These are phyloP conservation scores for Stagonosporopsis tanaceti DNA, from an alignment of 2,329 filamentous ascomycete species.

Conservation along the genomic window DNA sequence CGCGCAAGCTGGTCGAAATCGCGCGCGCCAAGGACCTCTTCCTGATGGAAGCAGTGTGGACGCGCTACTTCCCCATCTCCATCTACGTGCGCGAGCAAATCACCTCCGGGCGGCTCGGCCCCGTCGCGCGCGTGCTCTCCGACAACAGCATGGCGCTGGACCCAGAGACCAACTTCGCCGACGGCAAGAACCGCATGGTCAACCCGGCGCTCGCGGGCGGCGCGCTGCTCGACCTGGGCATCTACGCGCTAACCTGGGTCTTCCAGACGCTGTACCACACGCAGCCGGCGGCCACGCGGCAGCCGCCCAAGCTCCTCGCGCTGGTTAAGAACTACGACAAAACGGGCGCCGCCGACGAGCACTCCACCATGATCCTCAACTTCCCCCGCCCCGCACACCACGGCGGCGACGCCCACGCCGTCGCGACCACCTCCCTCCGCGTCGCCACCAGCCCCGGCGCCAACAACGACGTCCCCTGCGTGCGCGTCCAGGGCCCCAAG, in stretches of 20 bases:
- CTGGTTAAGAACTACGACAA: slow-evolving; percentile 74
- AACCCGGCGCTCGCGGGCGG: slow-evolving; percentile 85
- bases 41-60: slow-evolving; percentile 76
- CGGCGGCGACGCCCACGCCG: slow-evolving; percentile 70
- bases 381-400: slow-evolving; percentile 68
- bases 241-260: slow-evolving; percentile 90
- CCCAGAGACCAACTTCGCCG: slow-evolving; percentile 63
- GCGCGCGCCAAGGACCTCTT: slow-evolving; percentile 72
- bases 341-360: slow-evolving; percentile 78
- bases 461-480: slow-evolving; percentile 68
- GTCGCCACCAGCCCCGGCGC: slow-evolving; percentile 62
- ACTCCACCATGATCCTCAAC: slow-evolving; percentile 77
- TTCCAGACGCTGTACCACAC: slow-evolving; percentile 89
- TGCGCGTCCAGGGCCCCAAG: slow-evolving; percentile 80
- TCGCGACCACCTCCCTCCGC: slow-evolving; percentile 63
- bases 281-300: slow-evolving; percentile 68
- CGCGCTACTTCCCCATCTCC: slow-evolving; percentile 84
- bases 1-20: slow-evolving; percentile 73
- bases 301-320: slow-evolving; percentile 72
- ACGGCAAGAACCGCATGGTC: slow-evolving; percentile 74
- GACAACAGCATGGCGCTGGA: slow-evolving; percentile 68
- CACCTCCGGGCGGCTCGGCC: slow-evolving; percentile 61
- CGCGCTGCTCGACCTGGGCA: slow-evolving; percentile 81
- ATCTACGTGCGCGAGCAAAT: slow-evolving; percentile 76
- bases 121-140: slow-evolving; percentile 64